These are phyloP conservation scores for Coemansia erecta DNA, from an alignment of 192 early-diverging fungal genomes.

Conservation along the genomic window DNA sequence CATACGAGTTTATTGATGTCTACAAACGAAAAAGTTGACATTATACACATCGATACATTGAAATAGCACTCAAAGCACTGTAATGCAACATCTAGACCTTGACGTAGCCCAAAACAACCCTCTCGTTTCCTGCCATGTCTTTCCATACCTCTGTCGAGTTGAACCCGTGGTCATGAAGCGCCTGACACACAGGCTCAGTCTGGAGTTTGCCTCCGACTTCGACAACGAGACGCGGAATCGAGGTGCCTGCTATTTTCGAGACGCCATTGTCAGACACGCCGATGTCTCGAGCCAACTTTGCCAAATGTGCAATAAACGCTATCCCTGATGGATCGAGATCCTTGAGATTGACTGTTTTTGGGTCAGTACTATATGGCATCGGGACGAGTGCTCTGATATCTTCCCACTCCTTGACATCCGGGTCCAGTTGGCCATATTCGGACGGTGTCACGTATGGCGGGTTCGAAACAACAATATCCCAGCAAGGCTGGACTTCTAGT, in stretches of 20 bases:
- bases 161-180: slow-evolving; percentile 58
- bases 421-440: slow-evolving; percentile 67
- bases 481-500: slow-evolving; percentile 17
- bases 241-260: neutral
- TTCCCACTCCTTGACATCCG: slow-evolving; percentile 85
- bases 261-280: neutral
- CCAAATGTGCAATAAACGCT: slow-evolving; percentile 29
- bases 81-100: slow-evolving; percentile 6
- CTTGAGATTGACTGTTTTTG: neutral
- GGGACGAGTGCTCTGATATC: slow-evolving; percentile 70
- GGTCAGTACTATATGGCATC: slow-evolving; percentile 7
- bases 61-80: no score
- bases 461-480: slow-evolving; percentile 83
- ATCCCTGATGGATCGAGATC: slow-evolving; percentile 25
- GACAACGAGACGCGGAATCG: slow-evolving; percentile 68
- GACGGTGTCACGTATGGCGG: slow-evolving; percentile 81
- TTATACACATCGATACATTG: neutral
- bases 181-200: slow-evolving; percentile 43
- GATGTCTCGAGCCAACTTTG: slow-evolving; percentile 22
- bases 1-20: neutral
- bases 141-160: slow-evolving; percentile 67
- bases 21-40: neutral
- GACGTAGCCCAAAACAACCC: slow-evolving; percentile 60
- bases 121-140: slow-evolving; percentile 69
- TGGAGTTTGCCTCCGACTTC: slow-evolving; percentile 83